These are phyloP conservation scores for Saccharomyces hybrid DNA, from an alignment of 1,139 yeast genomes.

Conservation along the genomic window DNA sequence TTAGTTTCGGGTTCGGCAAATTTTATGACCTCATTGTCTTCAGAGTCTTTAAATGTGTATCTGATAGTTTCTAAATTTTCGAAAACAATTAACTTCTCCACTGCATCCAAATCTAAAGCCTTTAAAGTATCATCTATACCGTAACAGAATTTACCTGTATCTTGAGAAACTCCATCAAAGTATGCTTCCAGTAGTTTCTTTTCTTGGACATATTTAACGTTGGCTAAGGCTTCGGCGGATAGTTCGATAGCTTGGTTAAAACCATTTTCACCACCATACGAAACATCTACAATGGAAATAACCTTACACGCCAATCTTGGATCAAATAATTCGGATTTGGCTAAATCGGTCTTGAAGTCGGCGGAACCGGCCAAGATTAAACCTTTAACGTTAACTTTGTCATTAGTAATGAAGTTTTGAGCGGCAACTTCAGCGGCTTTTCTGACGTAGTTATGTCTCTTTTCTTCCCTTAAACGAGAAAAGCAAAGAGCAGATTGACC, in stretches of 20 bases:
- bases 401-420: slow-evolving; percentile 86
- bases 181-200: slow-evolving; percentile 86
- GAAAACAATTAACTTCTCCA: slow-evolving; percentile 84
- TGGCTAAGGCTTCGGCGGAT: slow-evolving; percentile 92
- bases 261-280: slow-evolving; percentile 98
- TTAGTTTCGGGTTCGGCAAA: slow-evolving; percentile 61
- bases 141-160: slow-evolving; percentile 93
- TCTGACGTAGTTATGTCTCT: slow-evolving; percentile 95
- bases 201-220: slow-evolving; percentile 95
- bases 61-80: slow-evolving; percentile 84
- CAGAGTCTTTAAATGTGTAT: slow-evolving; percentile 76
- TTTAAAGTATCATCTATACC: slow-evolving; percentile 94
- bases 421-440: slow-evolving; percentile 98
- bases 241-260: slow-evolving; percentile 97
- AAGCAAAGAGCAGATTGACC: slow-evolving; percentile 99
- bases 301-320: slow-evolving; percentile 79
- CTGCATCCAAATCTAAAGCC: slow-evolving; percentile 93
- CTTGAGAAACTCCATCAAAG: slow-evolving; percentile 95
- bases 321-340: slow-evolving; percentile 89
- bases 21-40: slow-evolving; percentile 68
- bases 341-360: slow-evolving; percentile 90
- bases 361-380: slow-evolving; percentile 97
- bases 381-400: slow-evolving; percentile 90
- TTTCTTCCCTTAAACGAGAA: slow-evolving; percentile 97
- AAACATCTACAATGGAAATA: slow-evolving; percentile 87